Base-by-base conservation (phyloP, 441 rosid species). In the Sinapis alba region DNA sequence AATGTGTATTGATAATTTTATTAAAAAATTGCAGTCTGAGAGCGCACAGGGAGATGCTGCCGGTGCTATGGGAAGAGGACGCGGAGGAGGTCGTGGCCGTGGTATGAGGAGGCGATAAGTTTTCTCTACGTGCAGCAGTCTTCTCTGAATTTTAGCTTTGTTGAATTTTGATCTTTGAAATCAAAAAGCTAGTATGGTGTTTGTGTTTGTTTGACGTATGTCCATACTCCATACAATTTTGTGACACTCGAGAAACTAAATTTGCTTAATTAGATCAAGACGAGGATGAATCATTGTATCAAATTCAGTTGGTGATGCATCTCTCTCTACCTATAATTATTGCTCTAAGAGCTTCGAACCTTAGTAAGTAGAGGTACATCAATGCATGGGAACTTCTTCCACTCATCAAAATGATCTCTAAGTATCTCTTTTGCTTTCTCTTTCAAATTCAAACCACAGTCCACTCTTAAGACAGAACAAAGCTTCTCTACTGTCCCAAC, bases 1-100 rank as follows among this genome's bases (percentile, higher is more conserved):
- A 51, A 24, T 19, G 41, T 59, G 36, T 71, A 19, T 5, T 68
- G 24, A 73, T 56, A 54, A 45, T 45, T 28, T 8, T 18, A 7
- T 50, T n/a, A n/a, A 1, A 41, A 2, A 27, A 28, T 71, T 70
- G 81, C 86, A 96, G 99, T 96, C 98, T 19, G 99, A 91, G 83
- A 96, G 99, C 76, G 99, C 99, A 26, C 99, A 96, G 50, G 99
- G 97, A 80, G 99, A 96, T 7, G 98, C 98, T 4, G 91, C 93
- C 9, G 78, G 92, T 70, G 98, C 96, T 50, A 90, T 93, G 98
- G 97, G 97, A 15, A 84, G 96, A 87, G 97, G 99, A 24, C 96
- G 90, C 10, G 97, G 98, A 32, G 93, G 94, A 54, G 79, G 99
- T 27, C 96, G 97, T 51, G 99, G 99, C 27, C 89, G 95, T 62